Percentiles rank a stretch among this genome's conserved stretches.
These are phyloP conservation scores for Amylostereum areolatum DNA, from an alignment of 1,284 basidiomycete species.

Conservation along the genomic window DNA sequence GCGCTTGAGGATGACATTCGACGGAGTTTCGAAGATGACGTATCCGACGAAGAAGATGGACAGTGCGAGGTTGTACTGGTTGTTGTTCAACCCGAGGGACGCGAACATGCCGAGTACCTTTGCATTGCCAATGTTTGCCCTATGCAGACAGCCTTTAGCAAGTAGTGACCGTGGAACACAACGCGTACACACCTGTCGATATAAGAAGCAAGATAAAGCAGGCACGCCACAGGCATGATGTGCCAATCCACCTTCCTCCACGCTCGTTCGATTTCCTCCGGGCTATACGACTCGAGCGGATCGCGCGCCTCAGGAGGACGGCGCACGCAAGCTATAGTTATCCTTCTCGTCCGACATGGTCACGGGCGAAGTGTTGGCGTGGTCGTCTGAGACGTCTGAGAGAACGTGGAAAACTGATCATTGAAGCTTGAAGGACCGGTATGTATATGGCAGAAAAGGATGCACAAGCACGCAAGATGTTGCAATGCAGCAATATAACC, in stretches of 20 bases:
- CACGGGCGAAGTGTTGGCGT: not conserved
- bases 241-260: conserved; percentile 25
- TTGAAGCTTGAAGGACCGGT: not conserved
- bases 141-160: conserved; percentile 2
- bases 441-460: not conserved
- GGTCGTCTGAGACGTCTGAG: not conserved
- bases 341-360: not conserved
- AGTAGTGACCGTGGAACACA: not conserved
- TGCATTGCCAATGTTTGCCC: conserved; percentile 38
- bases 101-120: conserved; percentile 24
- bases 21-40: conserved; percentile 10
- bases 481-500: not conserved
- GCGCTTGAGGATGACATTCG: conserved; percentile 12
- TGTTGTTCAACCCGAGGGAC: conserved; percentile 18
- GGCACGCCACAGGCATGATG: conserved; percentile 21
- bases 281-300: conserved; percentile 1
- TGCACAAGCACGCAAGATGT: not conserved
- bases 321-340: too few species aligned
- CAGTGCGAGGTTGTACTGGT: conserved; percentile 14
- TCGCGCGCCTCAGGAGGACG: not conserved
- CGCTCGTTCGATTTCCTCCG: conserved; percentile 18
- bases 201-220: conserved; percentile 24
- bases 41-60: conserved; percentile 17
- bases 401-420: not conserved
- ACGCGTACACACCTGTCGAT: conserved; percentile 21